These are phyloP conservation scores for Debaryomycetaceae sp. DNA, from an alignment of 1,139 yeast species.

Conservation along the genomic window DNA sequence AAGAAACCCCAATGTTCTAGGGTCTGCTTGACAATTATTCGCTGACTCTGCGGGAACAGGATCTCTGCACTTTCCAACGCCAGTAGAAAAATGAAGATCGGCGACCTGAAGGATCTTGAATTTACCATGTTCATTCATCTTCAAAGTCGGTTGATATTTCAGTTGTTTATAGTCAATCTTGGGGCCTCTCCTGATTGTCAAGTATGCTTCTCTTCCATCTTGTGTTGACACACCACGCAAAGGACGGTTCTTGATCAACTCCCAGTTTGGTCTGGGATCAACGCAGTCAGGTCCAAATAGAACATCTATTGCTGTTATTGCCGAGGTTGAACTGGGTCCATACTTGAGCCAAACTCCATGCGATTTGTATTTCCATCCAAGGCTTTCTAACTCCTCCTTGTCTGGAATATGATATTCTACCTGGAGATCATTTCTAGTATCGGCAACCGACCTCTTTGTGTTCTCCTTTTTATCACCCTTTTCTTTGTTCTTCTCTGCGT, in stretches of 20 bases:
- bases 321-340: slow-evolving; percentile 34
- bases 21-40: slow-evolving; percentile 67
- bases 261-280: slow-evolving; percentile 80
- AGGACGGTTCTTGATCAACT: slow-evolving; percentile 28
- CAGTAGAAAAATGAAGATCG: slow-evolving; percentile 81
- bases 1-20: slow-evolving; percentile 61
- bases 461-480: slow-evolving; percentile 4
- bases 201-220: slow-evolving; percentile 18
- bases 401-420: slow-evolving; percentile 28
- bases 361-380: slow-evolving; percentile 36
- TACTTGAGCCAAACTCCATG: slow-evolving; percentile 35
- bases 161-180: slow-evolving; percentile 19
- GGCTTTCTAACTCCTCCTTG: slow-evolving; percentile 21
- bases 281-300: slow-evolving; percentile 70
- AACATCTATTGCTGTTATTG: slow-evolving; percentile 51
- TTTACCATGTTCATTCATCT: slow-evolving; percentile 36
- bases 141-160: slow-evolving; percentile 19
- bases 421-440: slow-evolving; percentile 20
- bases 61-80: slow-evolving; percentile 71
- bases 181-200: slow-evolving; percentile 28
- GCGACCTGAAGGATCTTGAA: slow-evolving; percentile 83
- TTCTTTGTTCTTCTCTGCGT: slow-evolving; percentile 1
- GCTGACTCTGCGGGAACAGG: slow-evolving; percentile 50
- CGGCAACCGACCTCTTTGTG: slow-evolving; percentile 6
- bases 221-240: slow-evolving; percentile 19